Base-by-base conservation (phyloP, 345 rosid genomes). In the Barbarea vulgaris region DNA sequence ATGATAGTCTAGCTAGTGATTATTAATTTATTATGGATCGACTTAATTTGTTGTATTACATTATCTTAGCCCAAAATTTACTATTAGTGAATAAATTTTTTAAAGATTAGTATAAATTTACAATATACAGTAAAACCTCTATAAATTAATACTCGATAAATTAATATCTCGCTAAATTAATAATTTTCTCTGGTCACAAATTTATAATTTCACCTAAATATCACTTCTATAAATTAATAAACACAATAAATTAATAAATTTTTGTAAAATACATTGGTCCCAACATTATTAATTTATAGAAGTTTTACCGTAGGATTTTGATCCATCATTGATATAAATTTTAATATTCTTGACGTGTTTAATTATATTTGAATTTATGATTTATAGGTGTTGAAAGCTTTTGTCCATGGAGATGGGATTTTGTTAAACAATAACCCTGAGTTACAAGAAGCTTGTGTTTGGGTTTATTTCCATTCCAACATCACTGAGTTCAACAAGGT, bases 381-480 rank as follows among this genome's bases (percentile, higher is more conserved):
- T 11, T 10, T 15, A 24, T 63, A 89, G 98, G 97, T 92, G 9
- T 72, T 95, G 81, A 84, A 86, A 65, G 97, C 99, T 0, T 84
- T 90, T 75, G 91, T 90, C 0, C 87, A 87, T 59, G 99, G 93
- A 74, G 99, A 95, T 82, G 91, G 79, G 14, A 70, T 79, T 70
- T 78, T 95, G 82, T 66, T 95, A 53, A 86, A 80, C 72, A 82
- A 77, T 46, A 77, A 90, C 39, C 97, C 97, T 7, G 99, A 92
- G 77, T 80, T 91, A 57, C 83, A 83, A 81, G 93, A 90, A 63
- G 85, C 97, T 12, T 75, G 75, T 75, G 99, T 92, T 0, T 92
- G 97, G 97, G 96, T 90, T 51, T 90, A 94, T 58, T 94, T 94
- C 66, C 96, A 95, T 57, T 95, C 99, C 7, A 95, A 82, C 73